A percentile compares a stretch with the other conserved stretches of the same genome.
Evolutionary conservation across 164 flowering plant species (phyloP).

Genomic region (Berberis vulgaris): DNA sequence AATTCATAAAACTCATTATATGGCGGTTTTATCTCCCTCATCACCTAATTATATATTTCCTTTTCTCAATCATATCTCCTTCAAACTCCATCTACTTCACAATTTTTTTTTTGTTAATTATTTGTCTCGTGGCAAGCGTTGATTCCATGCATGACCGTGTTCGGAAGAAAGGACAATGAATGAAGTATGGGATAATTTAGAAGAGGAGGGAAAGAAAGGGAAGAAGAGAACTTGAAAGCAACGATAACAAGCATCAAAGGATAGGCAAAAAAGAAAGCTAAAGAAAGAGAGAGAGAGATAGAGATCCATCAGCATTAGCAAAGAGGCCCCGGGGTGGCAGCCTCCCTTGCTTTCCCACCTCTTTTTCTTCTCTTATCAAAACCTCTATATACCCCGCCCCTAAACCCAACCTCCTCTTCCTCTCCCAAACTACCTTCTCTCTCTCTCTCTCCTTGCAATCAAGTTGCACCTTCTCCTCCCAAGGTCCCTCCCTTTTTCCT

Average conservation of each 20-base stretch:
- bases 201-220: not conserved
- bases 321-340: constrained; percentile 5
- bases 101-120: too few species aligned
- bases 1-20: too few species aligned
- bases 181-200: constrained; percentile 18
- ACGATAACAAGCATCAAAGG: constrained; percentile 14
- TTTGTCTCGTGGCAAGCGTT: not conserved
- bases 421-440: not conserved
- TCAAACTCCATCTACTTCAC: not conserved
- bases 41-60: not conserved
- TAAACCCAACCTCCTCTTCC: not conserved
- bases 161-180: constrained; percentile 1
- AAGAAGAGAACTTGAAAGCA: constrained; percentile 11
- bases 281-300: not conserved
- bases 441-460: not conserved
- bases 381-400: not conserved
- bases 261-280: not conserved
- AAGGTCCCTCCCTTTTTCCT: constrained; percentile 8
- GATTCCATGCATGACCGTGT: constrained; percentile 1
- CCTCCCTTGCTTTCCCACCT: constrained; percentile 5
- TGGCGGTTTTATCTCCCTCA: too few species aligned
- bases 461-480: constrained; percentile 14
- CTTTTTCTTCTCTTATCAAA: constrained; percentile 4
- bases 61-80: not conserved
- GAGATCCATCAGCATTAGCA: not conserved